Evolutionary conservation across 2,329 filamentous ascomycete species (phyloP).

Genomic region (Polychaeton citri): DNA sequence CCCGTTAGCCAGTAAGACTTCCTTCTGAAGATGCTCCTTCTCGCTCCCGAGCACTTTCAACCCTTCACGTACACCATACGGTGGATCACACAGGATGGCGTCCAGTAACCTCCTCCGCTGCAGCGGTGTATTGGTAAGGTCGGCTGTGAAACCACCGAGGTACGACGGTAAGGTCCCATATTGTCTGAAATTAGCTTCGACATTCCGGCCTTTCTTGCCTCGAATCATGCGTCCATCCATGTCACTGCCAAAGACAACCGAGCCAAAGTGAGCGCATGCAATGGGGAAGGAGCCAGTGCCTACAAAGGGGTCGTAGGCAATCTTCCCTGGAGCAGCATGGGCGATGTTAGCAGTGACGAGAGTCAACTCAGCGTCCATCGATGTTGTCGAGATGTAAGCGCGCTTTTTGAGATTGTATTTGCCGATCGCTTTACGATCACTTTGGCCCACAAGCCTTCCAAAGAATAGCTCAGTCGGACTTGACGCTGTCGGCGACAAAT

Average conservation of each 20-base stretch:
- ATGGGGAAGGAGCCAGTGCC: conserved; percentile 89
- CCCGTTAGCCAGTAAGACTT: conserved; percentile 53
- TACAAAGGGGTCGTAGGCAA: conserved; percentile 92
- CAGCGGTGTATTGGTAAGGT: conserved; percentile 78
- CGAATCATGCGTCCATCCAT: conserved; percentile 85
- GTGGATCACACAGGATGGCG: conserved; percentile 88
- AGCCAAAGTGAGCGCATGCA: conserved; percentile 82
- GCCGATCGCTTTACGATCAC: conserved; percentile 53
- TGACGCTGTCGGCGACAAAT: conserved; percentile 36
- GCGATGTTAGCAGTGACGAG: conserved; percentile 87
- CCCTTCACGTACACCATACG: conserved; percentile 88
- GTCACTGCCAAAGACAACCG: conserved; percentile 71
- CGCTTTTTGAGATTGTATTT: conserved; percentile 87
- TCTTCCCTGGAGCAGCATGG: conserved; percentile 63
- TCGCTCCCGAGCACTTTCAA: conserved; percentile 72
- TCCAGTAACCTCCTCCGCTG: conserved; percentile 49
- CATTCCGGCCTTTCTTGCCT: conserved; percentile 45
- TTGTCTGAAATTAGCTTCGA: conserved; percentile 68
- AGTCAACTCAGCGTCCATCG: conserved; percentile 91
- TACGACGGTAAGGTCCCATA: conserved; percentile 57
- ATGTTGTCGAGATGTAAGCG: conserved; percentile 86
- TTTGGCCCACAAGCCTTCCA: conserved; percentile 55
- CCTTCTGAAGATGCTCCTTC: conserved; percentile 38
- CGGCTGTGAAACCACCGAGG: conserved; percentile 69
- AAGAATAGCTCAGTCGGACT: conserved; percentile 54